Conservation (phyloP, 768 basidiomycete genomes). For the Galerina marginata region DNA sequence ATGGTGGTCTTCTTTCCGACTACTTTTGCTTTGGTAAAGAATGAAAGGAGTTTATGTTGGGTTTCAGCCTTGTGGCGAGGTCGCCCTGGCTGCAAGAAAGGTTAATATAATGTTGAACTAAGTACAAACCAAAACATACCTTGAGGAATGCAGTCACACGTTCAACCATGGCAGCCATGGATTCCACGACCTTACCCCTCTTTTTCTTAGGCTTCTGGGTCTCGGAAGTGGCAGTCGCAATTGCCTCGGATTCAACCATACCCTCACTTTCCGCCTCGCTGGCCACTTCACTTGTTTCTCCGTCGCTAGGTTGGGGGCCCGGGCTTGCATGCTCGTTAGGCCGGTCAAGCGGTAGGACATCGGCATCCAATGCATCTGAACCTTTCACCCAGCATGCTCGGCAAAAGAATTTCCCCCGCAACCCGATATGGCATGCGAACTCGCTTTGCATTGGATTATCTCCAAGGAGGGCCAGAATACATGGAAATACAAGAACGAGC, state of each 20-base stretch:
- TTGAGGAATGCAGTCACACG: constrained; percentile 29
- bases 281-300: not conserved
- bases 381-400: constrained; percentile 42
- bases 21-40: constrained; percentile 22
- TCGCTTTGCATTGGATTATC: constrained; percentile 56
- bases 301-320: not conserved
- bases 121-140: constrained; percentile 16
- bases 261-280: not conserved
- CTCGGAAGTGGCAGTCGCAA: too few species aligned
- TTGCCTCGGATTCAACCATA: too few species aligned
- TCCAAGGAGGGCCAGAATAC: constrained; percentile 39
- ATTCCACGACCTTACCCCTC: not conserved
- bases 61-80: constrained; percentile 23
- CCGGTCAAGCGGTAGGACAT: not conserved
- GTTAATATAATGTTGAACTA: not conserved
- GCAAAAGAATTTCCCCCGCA: constrained; percentile 45
- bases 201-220: not conserved
- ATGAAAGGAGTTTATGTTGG: constrained; percentile 14
- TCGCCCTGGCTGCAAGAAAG: constrained; percentile 17
- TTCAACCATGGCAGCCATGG: constrained; percentile 20
- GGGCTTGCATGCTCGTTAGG: not conserved
- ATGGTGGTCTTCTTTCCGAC: not conserved
- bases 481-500: constrained; percentile 33
- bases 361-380: constrained; percentile 6
- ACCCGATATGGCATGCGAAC: constrained; percentile 48